These are phyloP conservation scores for Saprolegnia diclina DNA, from an alignment of 352 stramenopile species.

Conservation along the genomic window DNA sequence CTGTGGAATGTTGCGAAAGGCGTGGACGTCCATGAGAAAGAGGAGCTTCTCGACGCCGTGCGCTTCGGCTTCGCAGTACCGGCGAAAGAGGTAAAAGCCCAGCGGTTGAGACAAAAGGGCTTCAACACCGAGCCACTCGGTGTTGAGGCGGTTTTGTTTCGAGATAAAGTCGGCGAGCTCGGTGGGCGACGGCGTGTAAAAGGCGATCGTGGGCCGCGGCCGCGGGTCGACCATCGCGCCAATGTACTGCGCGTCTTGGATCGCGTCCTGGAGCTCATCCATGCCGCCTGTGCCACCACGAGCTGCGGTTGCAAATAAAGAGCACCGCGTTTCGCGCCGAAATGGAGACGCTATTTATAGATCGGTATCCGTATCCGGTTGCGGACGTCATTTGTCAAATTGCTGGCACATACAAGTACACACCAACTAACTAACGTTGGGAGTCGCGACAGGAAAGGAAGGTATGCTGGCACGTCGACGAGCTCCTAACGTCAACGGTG, in stretches of 20 bases:
- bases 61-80: constrained; percentile 58
- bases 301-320: not conserved
- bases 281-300: constrained; percentile 34
- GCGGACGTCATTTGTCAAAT: too few relatives aligned
- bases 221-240: constrained; percentile 72
- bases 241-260: constrained; percentile 87
- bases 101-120: constrained; percentile 70
- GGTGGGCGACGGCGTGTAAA: constrained; percentile 58
- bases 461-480: too few relatives aligned
- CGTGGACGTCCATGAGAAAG: constrained; percentile 71
- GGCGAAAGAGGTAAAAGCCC: constrained; percentile 74
- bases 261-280: constrained; percentile 85
- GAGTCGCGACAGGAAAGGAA: too few relatives aligned
- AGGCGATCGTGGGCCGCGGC: constrained; percentile 57
- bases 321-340: not conserved
- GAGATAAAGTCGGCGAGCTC: constrained; percentile 65
- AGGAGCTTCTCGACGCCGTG: constrained; percentile 54
- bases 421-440: too few relatives aligned
- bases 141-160: constrained; percentile 44
- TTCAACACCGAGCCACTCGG: constrained; percentile 61
- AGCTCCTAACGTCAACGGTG: too few relatives aligned
- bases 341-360: too few relatives aligned
- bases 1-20: constrained; percentile 46
- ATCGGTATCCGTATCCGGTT: too few relatives aligned
- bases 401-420: too few relatives aligned